Evolutionary conservation across 1,284 basidiomycete species (phyloP), one percentile per base, ranked within the genome.

Genomic region (Heterobasidion parviporum): DNA sequence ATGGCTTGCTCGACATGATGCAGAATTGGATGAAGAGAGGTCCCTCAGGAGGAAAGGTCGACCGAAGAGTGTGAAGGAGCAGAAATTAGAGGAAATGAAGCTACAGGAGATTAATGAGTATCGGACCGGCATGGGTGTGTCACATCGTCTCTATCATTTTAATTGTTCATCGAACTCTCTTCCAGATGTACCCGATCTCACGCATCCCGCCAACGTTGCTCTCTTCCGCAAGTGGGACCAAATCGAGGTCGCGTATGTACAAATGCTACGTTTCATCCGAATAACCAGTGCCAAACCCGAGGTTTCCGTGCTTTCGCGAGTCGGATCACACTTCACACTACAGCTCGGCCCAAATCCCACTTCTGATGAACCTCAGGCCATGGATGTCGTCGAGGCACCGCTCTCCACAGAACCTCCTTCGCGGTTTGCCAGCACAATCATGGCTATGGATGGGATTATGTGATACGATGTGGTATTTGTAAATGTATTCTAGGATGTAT

Each of bases 121-220:
- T 68, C 80, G 87, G 52, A 89, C 89, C 7, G 92, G 92, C 2
- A 77, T 95, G 64, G 91, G 92, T 92, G 65, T 60, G 87, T 75
- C 34, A 26, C 43, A n/a, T 36, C 32, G 38, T 59, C 50, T 16
- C 52, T 50, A 34, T 48, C 26, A 33, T 52, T 45, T 54, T 36
- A 20, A 36, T 32, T 56, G 55, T 18, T 9, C 35, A 5, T 9
- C 53, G 44, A 32, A 41, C 34, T 35, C 9, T 10, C 36, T 47
- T 55, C 12, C 70, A 93, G 92, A 94, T 72, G 79, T 94, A n/a
- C 81, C 85, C 15, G 92, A 95, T 69, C 75, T 95, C 47, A 93
- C 90, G 0, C 82, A 94, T 62, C 69, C 74, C 10, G 70, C 76
- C 9, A 93, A 83, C n/a, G 84, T 88, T 34, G 77, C 79, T 16